phyloP scores from a whole-genome alignment of 257 asterid species.

The Solanum arcanum region DNA sequence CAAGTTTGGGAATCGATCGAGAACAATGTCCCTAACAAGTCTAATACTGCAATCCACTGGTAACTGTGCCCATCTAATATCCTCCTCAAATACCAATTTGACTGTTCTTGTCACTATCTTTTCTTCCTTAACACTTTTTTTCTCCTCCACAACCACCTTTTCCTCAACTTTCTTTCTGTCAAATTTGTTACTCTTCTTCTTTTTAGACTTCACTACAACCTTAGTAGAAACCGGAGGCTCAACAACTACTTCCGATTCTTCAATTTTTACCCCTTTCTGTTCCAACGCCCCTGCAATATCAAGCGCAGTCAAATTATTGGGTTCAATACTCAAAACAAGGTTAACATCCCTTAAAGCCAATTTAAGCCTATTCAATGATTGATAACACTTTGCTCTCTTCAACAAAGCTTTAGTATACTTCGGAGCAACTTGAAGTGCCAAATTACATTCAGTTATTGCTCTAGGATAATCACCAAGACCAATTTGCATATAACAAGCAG shows the following conservation, averaged over 20 bases:
- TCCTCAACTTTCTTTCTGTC: slow-evolving; percentile 18
- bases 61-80: slow-evolving; percentile 78
- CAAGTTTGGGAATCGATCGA: slow-evolving; percentile 62
- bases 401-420: slow-evolving; percentile 75
- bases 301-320: slow-evolving; percentile 64
- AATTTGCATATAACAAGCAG: slow-evolving; percentile 82
- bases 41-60: slow-evolving; percentile 58
- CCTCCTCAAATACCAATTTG: slow-evolving; percentile 72
- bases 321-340: slow-evolving; percentile 63
- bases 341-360: slow-evolving; percentile 69
- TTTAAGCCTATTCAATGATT: slow-evolving; percentile 65
- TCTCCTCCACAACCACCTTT: slow-evolving; percentile 66
- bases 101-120: slow-evolving; percentile 49
- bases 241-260: slow-evolving; percentile 16
- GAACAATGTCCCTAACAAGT: slow-evolving; percentile 57
- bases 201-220: slow-evolving; percentile 32
- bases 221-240: slow-evolving; percentile 32
- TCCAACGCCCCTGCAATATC: slow-evolving; percentile 54
- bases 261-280: slow-evolving; percentile 38
- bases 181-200: slow-evolving; percentile 40
- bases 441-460: slow-evolving; percentile 72
- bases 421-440: slow-evolving; percentile 88
- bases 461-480: slow-evolving; percentile 90
- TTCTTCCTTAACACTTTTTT: slow-evolving; percentile 55
- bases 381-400: slow-evolving; percentile 75